Percentiles rank a stretch among this genome's conserved stretches.
These are phyloP conservation scores for Paraphaeosphaeria sporulosa DNA, from an alignment of 2,329 filamentous ascomycete species.

Conservation along the genomic window DNA sequence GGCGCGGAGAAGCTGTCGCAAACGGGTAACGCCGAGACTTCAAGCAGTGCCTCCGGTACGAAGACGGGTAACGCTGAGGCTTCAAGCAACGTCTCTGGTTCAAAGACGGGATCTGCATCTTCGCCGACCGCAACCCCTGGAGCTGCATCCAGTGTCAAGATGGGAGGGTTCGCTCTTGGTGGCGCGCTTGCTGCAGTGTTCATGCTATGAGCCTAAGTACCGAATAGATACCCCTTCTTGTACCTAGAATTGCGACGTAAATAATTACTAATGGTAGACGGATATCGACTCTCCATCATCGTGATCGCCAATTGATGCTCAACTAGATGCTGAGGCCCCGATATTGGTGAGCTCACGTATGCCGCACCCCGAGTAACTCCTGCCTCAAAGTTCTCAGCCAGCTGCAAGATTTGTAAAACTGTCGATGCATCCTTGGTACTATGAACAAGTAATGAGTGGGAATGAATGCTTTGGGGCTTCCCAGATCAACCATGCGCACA, in stretches of 20 bases:
- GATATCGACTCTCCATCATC: not conserved
- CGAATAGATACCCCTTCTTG: not conserved
- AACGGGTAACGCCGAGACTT: not conserved
- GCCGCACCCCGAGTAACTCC: too few relatives aligned
- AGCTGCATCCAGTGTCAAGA: not conserved
- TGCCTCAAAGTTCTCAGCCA: too few relatives aligned
- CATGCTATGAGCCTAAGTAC: not conserved
- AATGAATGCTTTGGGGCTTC: constrained; percentile 16
- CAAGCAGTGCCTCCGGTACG: not conserved
- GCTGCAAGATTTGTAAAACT: not conserved
- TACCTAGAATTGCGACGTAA: not conserved
- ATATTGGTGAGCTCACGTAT: not conserved
- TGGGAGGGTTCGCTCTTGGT: not conserved
- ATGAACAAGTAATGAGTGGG: constrained; percentile 10
- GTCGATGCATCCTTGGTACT: not conserved
- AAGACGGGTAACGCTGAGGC: not conserved
- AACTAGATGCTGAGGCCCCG: not conserved
- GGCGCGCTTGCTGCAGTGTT: constrained; percentile 4
- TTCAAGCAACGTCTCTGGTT: not conserved
- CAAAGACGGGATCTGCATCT: not conserved
- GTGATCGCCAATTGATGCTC: not conserved
- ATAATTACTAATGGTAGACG: not conserved
- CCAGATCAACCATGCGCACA: constrained; percentile 16
- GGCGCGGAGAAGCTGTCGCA: constrained; percentile 7
- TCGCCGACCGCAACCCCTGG: not conserved